Evolutionary conservation across 1,139 yeast genomes (phyloP).

Genomic region (Dujonia santamariae): DNA sequence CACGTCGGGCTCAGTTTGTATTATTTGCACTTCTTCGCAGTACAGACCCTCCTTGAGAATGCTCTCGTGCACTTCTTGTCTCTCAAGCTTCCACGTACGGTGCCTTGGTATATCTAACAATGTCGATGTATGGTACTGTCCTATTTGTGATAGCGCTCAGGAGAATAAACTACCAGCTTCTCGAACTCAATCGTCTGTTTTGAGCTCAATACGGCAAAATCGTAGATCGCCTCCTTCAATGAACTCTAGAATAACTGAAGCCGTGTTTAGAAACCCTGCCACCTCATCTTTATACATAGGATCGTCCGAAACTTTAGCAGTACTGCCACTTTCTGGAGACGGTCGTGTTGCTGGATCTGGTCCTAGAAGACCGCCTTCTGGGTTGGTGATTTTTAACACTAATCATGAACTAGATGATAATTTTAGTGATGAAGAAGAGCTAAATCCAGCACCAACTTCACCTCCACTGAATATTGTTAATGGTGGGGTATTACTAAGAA

Average conservation of each 20-base stretch:
- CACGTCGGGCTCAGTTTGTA: constrained; percentile 16
- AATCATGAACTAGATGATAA: constrained; percentile 34
- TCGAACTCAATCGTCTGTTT: not conserved
- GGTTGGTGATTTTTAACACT: constrained; percentile 5
- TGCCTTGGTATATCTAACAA: constrained; percentile 30
- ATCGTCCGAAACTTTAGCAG: no score
- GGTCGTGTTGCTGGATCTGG: not conserved
- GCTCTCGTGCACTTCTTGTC: constrained; percentile 33
- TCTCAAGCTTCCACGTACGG: constrained; percentile 30
- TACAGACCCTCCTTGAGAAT: constrained; percentile 19
- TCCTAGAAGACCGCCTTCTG: not conserved
- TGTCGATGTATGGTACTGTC: constrained; percentile 35
- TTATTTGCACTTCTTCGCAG: constrained; percentile 38
- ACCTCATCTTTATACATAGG: constrained; percentile 3
- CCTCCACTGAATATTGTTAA: constrained; percentile 24
- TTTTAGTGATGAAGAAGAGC: constrained; percentile 28
- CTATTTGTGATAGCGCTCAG: constrained; percentile 40
- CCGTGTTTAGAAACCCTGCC: constrained; percentile 5
- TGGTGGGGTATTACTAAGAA: constrained; percentile 40
- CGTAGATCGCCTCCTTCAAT: constrained; percentile 1
- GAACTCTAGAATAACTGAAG: constrained; percentile 6
- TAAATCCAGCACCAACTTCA: constrained; percentile 10
- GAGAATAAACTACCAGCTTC: constrained; percentile 17
- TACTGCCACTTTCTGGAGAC: constrained; percentile 1
- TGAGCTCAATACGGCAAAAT: not conserved